Percentiles rank a stretch among this genome's conserved stretches.
These are phyloP conservation scores for Fistulinella prunicolor DNA, from an alignment of 768 basidiomycete species.

Conservation along the genomic window DNA sequence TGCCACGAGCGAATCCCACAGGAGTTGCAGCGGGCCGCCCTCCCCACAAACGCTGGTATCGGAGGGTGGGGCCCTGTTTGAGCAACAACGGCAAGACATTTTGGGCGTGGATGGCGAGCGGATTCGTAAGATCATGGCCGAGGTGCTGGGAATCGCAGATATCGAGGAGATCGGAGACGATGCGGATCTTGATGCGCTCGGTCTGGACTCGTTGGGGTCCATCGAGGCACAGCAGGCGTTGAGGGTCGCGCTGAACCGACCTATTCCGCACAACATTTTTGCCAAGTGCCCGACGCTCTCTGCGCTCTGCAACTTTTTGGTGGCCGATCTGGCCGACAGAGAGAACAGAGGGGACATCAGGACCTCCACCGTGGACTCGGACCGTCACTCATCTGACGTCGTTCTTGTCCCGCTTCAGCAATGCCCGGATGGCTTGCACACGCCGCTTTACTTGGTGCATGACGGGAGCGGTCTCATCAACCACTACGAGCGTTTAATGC, in stretches of 20 bases:
- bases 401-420: conserved; percentile 39
- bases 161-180: conserved; percentile 41
- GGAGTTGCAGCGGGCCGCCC: conserved; percentile 19
- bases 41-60: conserved; percentile 42
- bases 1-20: conserved; percentile 3
- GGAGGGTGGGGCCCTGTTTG: conserved; percentile 19
- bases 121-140: conserved; percentile 41
- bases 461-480: conserved; percentile 66
- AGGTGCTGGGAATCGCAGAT: conserved; percentile 38
- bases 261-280: conserved; percentile 47
- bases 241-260: conserved; percentile 37
- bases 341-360: background rate
- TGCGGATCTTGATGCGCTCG: conserved; percentile 46
- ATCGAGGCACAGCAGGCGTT: conserved; percentile 58
- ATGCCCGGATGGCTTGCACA: conserved; percentile 11
- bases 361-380: background rate
- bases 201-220: conserved; percentile 62
- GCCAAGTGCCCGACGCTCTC: conserved; percentile 36
- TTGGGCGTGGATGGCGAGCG: conserved; percentile 6
- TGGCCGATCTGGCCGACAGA: background rate
- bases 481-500: conserved; percentile 46
- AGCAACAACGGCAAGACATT: background rate
- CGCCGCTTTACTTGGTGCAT: conserved; percentile 64
- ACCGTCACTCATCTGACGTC: conserved; percentile 24
- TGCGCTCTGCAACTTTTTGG: conserved; percentile 16